A percentile compares a stretch with the other conserved stretches of the same genome.
These are phyloP conservation scores for Plasmodium falciparum DNA, from an alignment of 169 alveolate genomes.

Conservation along the genomic window DNA sequence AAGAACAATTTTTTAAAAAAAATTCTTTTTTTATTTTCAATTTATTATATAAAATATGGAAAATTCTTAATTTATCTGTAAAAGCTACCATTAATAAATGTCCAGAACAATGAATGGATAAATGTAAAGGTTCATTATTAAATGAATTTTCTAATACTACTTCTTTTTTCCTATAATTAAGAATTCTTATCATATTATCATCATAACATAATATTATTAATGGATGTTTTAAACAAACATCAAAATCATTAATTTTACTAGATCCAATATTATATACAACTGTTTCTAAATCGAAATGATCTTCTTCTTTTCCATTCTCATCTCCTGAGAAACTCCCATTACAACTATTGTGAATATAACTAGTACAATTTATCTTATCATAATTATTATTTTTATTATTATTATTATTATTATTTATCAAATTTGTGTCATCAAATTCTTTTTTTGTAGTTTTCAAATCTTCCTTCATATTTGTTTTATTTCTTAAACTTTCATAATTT, in stretches of 20 bases:
- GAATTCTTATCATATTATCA: constrained; percentile 47
- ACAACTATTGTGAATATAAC: too few species aligned
- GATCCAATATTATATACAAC: constrained; percentile 34
- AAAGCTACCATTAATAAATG: constrained; percentile 56
- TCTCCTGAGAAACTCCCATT: neutral
- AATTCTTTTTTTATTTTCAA: constrained; percentile 66
- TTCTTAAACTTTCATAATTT: constrained; percentile 12
- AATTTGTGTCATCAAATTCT: neutral
- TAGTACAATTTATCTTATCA: too few species aligned
- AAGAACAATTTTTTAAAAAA: constrained; percentile 71
- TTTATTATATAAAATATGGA: constrained; percentile 70
- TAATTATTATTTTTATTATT: neutral
- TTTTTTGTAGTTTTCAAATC: neutral
- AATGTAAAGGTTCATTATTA: constrained; percentile 68
- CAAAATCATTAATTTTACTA: constrained; percentile 62
- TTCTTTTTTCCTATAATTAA: constrained; percentile 64
- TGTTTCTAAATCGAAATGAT: constrained; percentile 23
- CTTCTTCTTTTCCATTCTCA: constrained; percentile 8
- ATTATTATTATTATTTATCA: neutral
- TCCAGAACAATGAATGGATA: constrained; percentile 65
- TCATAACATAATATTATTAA: constrained; percentile 54
- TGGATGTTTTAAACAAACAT: constrained; percentile 48
- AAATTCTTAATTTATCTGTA: constrained; percentile 61
- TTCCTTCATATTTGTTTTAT: neutral
- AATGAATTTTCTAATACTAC: constrained; percentile 39